phyloP scores from a whole-genome alignment of 164 flowering plant genomes.

The Tetracentron sinense region DNA sequence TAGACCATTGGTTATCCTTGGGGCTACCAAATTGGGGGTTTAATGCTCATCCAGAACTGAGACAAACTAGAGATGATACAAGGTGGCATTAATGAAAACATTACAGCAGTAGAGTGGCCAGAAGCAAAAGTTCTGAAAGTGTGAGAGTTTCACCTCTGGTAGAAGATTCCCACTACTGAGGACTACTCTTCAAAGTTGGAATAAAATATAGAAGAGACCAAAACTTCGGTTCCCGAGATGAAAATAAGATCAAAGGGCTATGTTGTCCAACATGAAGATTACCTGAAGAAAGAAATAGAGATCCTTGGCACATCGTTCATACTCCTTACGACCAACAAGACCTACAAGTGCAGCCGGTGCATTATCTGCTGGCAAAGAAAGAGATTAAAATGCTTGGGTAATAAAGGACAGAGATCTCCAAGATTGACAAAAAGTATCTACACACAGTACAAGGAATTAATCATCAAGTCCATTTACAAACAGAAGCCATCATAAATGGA shows the following conservation, averaged over 20 bases:
- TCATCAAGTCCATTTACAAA: conserved; percentile 6
- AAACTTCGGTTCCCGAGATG: not conserved
- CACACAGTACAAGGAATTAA: not conserved
- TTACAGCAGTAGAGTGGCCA: too few species aligned
- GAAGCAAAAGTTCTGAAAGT: too few species aligned
- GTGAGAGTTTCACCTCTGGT: not conserved
- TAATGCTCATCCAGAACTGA: too few species aligned
- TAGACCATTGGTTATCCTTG: too few species aligned
- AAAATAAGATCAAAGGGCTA: not conserved
- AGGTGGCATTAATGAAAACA: too few species aligned
- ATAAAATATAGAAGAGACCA: not conserved
- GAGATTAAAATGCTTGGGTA: not conserved
- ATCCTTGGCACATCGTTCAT: conserved; percentile 92
- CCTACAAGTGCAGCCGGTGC: conserved; percentile 90
- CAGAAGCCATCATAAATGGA: too few species aligned
- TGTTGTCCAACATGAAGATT: conserved; percentile 2
- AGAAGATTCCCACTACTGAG: not conserved
- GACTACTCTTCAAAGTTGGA: not conserved
- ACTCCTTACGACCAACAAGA: conserved; percentile 90
- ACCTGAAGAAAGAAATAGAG: conserved; percentile 97
- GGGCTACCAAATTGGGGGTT: too few species aligned
- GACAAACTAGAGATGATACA: too few species aligned
- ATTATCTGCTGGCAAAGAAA: conserved; percentile 48
- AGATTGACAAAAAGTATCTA: not conserved
- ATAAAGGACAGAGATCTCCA: not conserved